Evolutionary conservation across 805 yeast species (phyloP), one percentile per base, ranked within the genome.

Genomic region (Kodamaea nitidulidarum): DNA sequence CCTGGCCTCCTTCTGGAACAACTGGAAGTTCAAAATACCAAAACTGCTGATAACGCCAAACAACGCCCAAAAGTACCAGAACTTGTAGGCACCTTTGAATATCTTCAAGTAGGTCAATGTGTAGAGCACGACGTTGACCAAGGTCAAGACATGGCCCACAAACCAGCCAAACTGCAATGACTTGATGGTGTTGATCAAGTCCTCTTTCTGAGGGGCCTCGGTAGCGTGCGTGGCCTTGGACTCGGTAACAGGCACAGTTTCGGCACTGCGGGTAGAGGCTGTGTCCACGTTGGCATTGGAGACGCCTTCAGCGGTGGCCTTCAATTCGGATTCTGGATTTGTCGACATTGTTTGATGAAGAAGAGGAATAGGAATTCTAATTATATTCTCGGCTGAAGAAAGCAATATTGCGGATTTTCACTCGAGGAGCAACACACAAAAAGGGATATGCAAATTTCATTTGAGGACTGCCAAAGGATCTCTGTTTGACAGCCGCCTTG

Each of bases 81-180:
- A 46, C 44, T 42, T 45, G 45, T 50, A 56, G 7, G 43, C 38
- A 12, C 42, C 33, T 9, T 50, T 50, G 22, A 61, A 59, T 39
- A 65, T 50, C 18, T 51, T 52, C 31, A 63, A 36, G 46, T 63
- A 65, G 8, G 70, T 56, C 44, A 67, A 55, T 10, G 55, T 37
- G 49, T 50, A 67, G 43, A 64, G 56, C 21, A 55, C 39, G 21
- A 59, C 50, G 31, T 64, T 49, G 10, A 63, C 5, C 36, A 65
- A 51, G 3, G 73, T 67, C 36, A 63, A 42, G 2, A 60, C 53
- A 39, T 67, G 72, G 24, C 73, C 73, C 29, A 64, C 52, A 58
- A 85, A 85, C 96, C 95, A 88, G 4, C 77, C 80, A 50, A 84
- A 84, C 60, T 86, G 90, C 41, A 76, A 58, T 11, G 80, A 70